phyloP scores from a whole-genome alignment of 2,329 filamentous ascomycete species.

The Dactylellina sp. region DNA sequence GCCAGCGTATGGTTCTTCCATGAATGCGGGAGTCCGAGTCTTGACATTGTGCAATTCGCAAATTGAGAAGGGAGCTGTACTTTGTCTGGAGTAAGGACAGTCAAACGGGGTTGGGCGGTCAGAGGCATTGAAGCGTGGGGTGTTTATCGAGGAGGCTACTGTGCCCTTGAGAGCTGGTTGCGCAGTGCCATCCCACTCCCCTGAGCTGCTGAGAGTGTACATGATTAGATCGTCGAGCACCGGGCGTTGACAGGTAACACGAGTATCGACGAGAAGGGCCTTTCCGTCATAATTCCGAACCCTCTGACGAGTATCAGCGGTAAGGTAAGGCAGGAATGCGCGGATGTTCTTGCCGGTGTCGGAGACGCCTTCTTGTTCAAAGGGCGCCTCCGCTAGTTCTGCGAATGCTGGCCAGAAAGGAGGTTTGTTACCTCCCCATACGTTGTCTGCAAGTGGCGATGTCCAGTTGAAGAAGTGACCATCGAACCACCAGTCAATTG shows the following conservation, averaged over 20 bases:
- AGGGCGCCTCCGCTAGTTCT: conserved; percentile 18
- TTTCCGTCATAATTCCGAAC: conserved; percentile 24
- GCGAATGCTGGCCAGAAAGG: conserved; percentile 32
- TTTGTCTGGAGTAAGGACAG: conserved; percentile 18
- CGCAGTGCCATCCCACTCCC: background rate
- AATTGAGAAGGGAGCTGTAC: background rate
- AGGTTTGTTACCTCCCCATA: conserved; percentile 29
- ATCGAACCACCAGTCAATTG: conserved; percentile 34
- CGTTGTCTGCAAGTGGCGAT: conserved; percentile 4
- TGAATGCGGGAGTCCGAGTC: conserved; percentile 7
- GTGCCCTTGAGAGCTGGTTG: conserved; percentile 18
- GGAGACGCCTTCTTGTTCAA: conserved; percentile 16
- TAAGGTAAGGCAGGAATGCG: conserved; percentile 24
- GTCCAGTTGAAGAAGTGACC: conserved; percentile 17
- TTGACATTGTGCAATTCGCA: conserved; percentile 28
- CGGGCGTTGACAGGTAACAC: conserved; percentile 35
- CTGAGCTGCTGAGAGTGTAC: background rate
- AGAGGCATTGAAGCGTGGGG: conserved; percentile 32
- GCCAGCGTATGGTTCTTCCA: conserved; percentile 1
- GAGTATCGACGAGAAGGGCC: conserved; percentile 23
- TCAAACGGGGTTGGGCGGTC: conserved; percentile 22
- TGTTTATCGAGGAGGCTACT: conserved; percentile 9
- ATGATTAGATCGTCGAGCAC: conserved; percentile 20
- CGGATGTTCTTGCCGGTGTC: conserved; percentile 28
- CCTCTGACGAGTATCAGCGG: conserved; percentile 13